Conservation (phyloP, 164 flowering plant species). For the Paratinospora sagittata region DNA sequence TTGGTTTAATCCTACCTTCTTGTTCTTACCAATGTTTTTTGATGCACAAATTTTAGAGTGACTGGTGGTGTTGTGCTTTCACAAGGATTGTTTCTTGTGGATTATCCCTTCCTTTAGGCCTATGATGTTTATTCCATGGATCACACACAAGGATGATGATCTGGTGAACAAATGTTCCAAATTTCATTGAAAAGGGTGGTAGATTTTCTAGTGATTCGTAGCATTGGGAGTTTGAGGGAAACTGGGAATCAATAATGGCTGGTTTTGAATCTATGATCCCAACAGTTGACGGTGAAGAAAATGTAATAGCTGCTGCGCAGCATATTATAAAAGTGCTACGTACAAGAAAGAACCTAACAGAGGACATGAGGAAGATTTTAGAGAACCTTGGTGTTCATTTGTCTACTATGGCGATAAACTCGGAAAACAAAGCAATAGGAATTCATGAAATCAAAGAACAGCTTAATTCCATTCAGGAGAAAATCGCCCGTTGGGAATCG, state of each 20-base stretch:
- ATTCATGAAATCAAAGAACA: conserved; percentile 31
- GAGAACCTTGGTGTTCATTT: conserved; percentile 48
- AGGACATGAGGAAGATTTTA: conserved; percentile 40
- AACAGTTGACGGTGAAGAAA: conserved; percentile 39
- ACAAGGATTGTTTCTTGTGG: not conserved
- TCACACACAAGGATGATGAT: not conserved
- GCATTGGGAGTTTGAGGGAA: not conserved
- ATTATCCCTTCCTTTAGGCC: not conserved
- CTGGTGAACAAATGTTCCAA: not conserved
- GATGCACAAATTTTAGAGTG: too few relatives aligned
- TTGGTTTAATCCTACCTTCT: not conserved
- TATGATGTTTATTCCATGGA: not conserved
- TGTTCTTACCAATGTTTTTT: too few relatives aligned
- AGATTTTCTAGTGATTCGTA: conserved; percentile 1
- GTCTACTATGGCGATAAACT: conserved; percentile 23
- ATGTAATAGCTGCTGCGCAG: conserved; percentile 59
- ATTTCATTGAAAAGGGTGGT: not conserved
- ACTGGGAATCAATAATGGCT: conserved; percentile 27
- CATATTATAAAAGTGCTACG: conserved; percentile 51
- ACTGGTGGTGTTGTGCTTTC: too few relatives aligned
- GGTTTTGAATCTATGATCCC: conserved; percentile 25
- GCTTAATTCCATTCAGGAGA: conserved; percentile 30
- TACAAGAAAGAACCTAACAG: conserved; percentile 44
- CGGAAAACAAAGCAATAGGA: conserved; percentile 20
- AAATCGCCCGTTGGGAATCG: conserved; percentile 49